Base-by-base conservation (phyloP, 306 rosid species). In the Myrica gale region DNA sequence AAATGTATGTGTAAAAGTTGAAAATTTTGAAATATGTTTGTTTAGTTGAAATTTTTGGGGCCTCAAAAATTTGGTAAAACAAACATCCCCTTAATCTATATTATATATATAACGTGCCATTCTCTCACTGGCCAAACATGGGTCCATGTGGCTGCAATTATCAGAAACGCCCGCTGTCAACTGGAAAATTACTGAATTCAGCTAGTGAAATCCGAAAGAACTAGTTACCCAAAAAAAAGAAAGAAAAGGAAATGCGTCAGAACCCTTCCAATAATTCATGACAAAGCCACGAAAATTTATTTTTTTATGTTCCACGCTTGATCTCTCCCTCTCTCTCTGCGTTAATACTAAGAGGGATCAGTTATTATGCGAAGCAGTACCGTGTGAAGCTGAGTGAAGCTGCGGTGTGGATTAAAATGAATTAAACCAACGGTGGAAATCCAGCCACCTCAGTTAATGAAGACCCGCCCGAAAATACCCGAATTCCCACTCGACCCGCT, bases 241-340 rank as follows among this genome's bases (percentile, higher is more conserved):
- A 32, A 32, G 2, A 32, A 32, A 32, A 32, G 2, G 37, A 32
- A 32, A 32, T 32, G 57, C 62, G 21, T 71, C 48, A 19, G 3
- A 68, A 60, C 51, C 51, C 63, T 39, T 45, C 68, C 81, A 50
- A 23, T 9, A 43, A 9, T 74, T 44, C 72, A 47, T 47, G 12
- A 47, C 9, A 21, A 4, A 23, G 12, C 9, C 10, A 32, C 8
- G 23, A 8, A 9, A 57, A 10, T 57, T 52, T 23, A 23, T 13
- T 13, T 52, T 54, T 48, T 16, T 54, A 21, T 43, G 20, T 55
- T 57, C 52, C 53, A 67, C 80, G 72, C 63, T 75, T 68, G 42
- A 67, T 21, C 46, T 51, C 74, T 48, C 39, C 70, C 72, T 67
- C 45, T 37, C 47, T 77, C 54, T 71, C 0, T 19, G 10, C 56